A percentile compares a stretch with the other conserved stretches of the same genome.
Evolutionary conservation across 768 basidiomycete genomes (phyloP).

Genomic region (Pleurotus sapidus): DNA sequence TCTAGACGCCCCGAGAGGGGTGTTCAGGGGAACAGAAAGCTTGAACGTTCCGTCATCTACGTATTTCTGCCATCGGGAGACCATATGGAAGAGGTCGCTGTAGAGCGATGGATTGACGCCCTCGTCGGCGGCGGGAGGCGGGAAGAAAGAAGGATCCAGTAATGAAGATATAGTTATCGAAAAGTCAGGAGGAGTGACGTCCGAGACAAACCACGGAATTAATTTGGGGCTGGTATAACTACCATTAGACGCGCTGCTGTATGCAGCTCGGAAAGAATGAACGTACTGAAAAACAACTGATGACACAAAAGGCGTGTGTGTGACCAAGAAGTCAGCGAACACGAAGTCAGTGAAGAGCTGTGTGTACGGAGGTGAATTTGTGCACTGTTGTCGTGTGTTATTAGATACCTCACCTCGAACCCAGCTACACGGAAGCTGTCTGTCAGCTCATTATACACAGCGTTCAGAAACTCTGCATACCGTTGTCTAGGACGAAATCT

Average conservation of each 20-base stretch:
- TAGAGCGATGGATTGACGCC: constrained; percentile 11
- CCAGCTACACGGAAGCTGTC: constrained; percentile 55
- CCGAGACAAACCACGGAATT: constrained; percentile 97
- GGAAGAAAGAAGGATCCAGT: constrained; percentile 64
- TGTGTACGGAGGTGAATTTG: background rate
- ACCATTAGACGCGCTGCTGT: background rate
- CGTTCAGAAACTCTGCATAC: constrained; percentile 32
- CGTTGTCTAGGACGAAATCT: constrained; percentile 92
- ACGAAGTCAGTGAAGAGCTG: constrained; percentile 93
- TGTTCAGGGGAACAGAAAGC: constrained; percentile 64
- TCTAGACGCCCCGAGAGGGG: constrained; percentile 43
- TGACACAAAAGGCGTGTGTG: constrained; percentile 79
- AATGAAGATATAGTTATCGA: constrained; percentile 51
- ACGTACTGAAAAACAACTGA: constrained; percentile 89
- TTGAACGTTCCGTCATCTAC: constrained; percentile 68
- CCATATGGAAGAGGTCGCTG: constrained; percentile 53
- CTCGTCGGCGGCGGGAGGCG: constrained; percentile 23
- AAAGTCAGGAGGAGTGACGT: constrained; percentile 90
- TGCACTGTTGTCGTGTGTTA: background rate
- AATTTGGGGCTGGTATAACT: constrained; percentile 71
- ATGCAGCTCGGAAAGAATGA: background rate
- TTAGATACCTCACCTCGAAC: constrained; percentile 63
- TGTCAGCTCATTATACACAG: background rate
- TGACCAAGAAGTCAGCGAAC: constrained; percentile 90
- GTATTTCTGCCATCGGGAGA: constrained; percentile 69